phyloP scores from a whole-genome alignment of 1,139 yeast species.

The Yamadazyma dushanensis region DNA sequence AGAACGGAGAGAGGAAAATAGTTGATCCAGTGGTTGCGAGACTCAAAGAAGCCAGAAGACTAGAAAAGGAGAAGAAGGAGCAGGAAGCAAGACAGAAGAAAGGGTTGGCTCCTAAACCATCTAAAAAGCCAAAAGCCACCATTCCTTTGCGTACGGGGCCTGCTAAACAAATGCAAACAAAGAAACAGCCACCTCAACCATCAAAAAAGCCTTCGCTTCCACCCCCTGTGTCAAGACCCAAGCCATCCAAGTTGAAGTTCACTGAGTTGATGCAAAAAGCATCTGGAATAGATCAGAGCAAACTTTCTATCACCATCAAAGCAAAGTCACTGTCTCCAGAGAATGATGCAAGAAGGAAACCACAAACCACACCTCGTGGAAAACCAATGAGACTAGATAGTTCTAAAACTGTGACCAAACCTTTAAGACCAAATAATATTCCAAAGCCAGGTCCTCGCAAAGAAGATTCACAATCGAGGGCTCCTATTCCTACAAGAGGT shows the following conservation, averaged over 20 bases:
- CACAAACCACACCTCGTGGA: too few species aligned
- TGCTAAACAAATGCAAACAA: constrained; percentile 4
- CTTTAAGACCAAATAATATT: too few species aligned
- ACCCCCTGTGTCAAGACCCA: constrained; percentile 9
- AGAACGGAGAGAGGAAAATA: constrained; percentile 15
- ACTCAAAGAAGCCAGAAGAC: constrained; percentile 62
- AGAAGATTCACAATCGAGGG: too few species aligned
- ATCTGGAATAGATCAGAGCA: constrained; percentile 48
- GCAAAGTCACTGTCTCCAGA: constrained; percentile 36
- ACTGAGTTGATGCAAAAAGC: constrained; percentile 73
- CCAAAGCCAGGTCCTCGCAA: too few species aligned
- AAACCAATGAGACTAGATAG: too few species aligned
- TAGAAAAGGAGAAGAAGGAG: constrained; percentile 51
- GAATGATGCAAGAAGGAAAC: constrained; percentile 4
- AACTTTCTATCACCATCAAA: constrained; percentile 37
- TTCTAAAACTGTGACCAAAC: too few species aligned
- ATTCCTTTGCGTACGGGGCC: constrained; percentile 15
- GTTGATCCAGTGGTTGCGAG: constrained; percentile 59
- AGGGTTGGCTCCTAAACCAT: constrained; percentile 30
- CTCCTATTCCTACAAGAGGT: constrained; percentile 28
- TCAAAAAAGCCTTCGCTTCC: constrained; percentile 10
- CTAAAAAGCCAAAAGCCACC: constrained; percentile 14
- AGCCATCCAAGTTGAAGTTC: constrained; percentile 55
- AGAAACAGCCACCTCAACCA: neutral
- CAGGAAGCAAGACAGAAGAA: constrained; percentile 30